phyloP scores from a whole-genome alignment of 257 asterid genomes.

The Nicotiana attenuata region DNA sequence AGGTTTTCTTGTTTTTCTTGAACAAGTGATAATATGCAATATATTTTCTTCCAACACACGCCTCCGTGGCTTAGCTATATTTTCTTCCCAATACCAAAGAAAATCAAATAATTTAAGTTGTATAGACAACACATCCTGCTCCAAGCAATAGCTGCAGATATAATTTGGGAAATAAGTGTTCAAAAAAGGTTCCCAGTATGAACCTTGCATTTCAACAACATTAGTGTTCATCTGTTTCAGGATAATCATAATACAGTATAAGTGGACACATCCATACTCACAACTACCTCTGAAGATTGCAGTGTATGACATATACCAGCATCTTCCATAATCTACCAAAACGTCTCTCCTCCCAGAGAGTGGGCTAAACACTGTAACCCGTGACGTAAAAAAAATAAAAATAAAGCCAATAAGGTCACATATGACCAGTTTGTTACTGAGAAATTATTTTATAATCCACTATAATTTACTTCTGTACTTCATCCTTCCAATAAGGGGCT shows the following conservation, averaged over 20 bases:
- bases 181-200: background rate
- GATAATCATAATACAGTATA: constrained; percentile 6
- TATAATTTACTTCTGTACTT: constrained; percentile 18
- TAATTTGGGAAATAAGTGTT: background rate
- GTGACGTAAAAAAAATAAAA: constrained; percentile 17
- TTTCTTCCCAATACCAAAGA: background rate
- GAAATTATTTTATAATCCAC: constrained; percentile 18
- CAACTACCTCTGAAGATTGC: constrained; percentile 29
- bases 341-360: constrained; percentile 25
- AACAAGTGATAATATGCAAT: too few species aligned
- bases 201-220: constrained; percentile 29
- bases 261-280: constrained; percentile 35
- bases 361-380: constrained; percentile 9
- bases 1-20: too few species aligned
- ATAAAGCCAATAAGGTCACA: constrained; percentile 25
- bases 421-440: background rate
- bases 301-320: constrained; percentile 23
- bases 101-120: background rate
- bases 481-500: constrained; percentile 16
- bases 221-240: constrained; percentile 8
- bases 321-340: constrained; percentile 23
- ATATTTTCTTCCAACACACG: background rate
- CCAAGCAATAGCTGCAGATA: background rate
- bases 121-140: background rate
- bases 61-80: background rate